Base-by-base conservation (phyloP, 331 rosid species). In the Rosa hybrid region DNA sequence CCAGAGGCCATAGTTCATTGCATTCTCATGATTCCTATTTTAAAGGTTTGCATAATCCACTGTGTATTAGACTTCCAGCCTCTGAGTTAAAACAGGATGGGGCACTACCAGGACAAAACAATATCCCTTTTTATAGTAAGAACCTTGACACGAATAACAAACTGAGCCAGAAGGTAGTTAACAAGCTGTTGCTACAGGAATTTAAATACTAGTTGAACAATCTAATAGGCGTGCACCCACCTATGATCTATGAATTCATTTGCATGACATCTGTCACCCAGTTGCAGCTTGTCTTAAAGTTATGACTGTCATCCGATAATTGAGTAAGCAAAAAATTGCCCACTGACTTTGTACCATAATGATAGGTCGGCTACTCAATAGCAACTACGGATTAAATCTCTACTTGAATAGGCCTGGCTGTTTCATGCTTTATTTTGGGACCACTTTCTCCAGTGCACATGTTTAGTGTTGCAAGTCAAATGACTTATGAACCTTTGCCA, bases 371-470 rank as follows among this genome's bases (percentile, higher is more conserved):
- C 80, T 48, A 65, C 65, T 38, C 51, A 50, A 72, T 68, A 68
- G 46, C 14, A 10, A 78, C 16, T 0, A 6, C 3, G 42, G 50
- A 57, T 38, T 7, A 71, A 56, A 41, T 20, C 4, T 50, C 11
- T 25, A 18, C 20, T 11, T 70, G 39, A 44, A 49, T 62, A 38
- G 4, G 48, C 38, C 12, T 63, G 17, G 69, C 25, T 41, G 78
- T 45, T 68, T 65, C 63, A 39, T 0, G 74, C n/a, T 74, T 79
- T 71, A 16, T 41, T 45, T 74, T 74, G 14, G 69, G 57, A 65
- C 45, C 50, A 23, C 34, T 20, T 17, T 74, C 50, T 34, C 60
- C 70, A 74, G 14, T 39, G 54, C 67, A 14, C 23, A 39, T 18
- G 23, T 51, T 48, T 30, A 10, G 74, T 11, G 46, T 56, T 48